These are phyloP conservation scores for Paramecium primaurelia DNA, from an alignment of 73 alveolate genomes.

Conservation along the genomic window DNA sequence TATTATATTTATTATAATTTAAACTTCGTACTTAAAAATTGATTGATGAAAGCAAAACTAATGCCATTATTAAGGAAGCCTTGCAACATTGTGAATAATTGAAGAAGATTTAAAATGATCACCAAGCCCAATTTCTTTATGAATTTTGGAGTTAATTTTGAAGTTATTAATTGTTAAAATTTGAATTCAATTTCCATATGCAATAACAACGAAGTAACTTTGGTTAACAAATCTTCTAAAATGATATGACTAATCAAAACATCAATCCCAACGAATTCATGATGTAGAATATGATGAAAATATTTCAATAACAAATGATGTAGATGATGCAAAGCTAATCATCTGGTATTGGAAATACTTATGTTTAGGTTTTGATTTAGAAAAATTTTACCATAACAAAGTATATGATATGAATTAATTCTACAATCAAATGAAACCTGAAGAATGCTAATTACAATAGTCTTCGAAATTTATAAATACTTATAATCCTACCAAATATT, in stretches of 20 bases:
- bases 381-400: not conserved
- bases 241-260: not conserved
- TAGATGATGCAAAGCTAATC: not conserved
- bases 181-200: slow-evolving; percentile 1
- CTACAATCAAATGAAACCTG: not conserved
- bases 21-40: not conserved
- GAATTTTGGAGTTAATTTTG: not conserved
- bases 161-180: slow-evolving; percentile 13
- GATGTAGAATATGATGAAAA: slow-evolving; percentile 41
- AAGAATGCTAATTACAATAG: slow-evolving; percentile 15
- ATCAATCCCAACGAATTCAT: not conserved
- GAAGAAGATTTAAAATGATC: not conserved
- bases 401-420: slow-evolving; percentile 10
- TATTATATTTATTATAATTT: not conserved
- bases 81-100: not conserved
- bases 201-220: not conserved
- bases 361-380: not conserved
- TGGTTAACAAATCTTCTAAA: slow-evolving; percentile 6
- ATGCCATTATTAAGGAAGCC: not conserved
- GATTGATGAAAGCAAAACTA: not conserved
- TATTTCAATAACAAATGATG: slow-evolving; percentile 13
- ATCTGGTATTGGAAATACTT: not conserved
- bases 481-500: not conserved
- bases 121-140: not conserved
- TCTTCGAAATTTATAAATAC: not conserved